A percentile compares a stretch with the other conserved stretches of the same genome.
phyloP scores from a whole-genome alignment of 148 eudicot species.

The Chenopodium quinoa region DNA sequence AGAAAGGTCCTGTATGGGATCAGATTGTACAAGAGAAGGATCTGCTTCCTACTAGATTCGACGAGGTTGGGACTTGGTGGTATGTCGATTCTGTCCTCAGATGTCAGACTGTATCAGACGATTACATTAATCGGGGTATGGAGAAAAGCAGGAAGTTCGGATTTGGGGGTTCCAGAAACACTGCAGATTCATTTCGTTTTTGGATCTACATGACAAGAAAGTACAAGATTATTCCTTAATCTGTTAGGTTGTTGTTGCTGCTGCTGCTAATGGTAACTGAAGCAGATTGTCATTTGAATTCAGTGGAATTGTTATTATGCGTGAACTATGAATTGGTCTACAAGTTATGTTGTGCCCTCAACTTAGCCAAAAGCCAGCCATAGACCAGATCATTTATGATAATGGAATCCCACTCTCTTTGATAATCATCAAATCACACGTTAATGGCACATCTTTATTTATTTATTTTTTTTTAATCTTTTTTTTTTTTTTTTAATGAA shows the following conservation, averaged over 20 bases:
- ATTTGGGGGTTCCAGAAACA: constrained; percentile 56
- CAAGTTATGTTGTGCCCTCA: neutral
- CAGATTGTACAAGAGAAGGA: constrained; percentile 57
- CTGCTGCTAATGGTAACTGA: neutral
- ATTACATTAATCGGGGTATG: constrained; percentile 34
- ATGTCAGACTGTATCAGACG: constrained; percentile 25
- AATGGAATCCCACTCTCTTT: neutral
- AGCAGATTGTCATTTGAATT: neutral
- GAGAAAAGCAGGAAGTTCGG: constrained; percentile 72
- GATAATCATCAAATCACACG: constrained; percentile 4
- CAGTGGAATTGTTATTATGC: neutral
- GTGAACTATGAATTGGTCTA: constrained; percentile 5
- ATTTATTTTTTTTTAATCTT: neutral
- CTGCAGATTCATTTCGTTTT: constrained; percentile 46
- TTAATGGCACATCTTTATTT: neutral
- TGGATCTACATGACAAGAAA: constrained; percentile 63
- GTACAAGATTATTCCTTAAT: constrained; percentile 58
- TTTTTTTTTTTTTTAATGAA: neutral
- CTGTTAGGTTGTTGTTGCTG: neutral
- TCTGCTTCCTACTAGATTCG: constrained; percentile 46
- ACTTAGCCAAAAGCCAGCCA: constrained; percentile 9
- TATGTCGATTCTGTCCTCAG: constrained; percentile 49
- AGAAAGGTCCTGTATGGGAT: constrained; percentile 63
- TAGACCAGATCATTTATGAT: constrained; percentile 10
- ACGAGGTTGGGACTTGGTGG: constrained; percentile 61